These are phyloP conservation scores for Lentinus tigrinus DNA, from an alignment of 768 basidiomycete genomes.

Conservation along the genomic window DNA sequence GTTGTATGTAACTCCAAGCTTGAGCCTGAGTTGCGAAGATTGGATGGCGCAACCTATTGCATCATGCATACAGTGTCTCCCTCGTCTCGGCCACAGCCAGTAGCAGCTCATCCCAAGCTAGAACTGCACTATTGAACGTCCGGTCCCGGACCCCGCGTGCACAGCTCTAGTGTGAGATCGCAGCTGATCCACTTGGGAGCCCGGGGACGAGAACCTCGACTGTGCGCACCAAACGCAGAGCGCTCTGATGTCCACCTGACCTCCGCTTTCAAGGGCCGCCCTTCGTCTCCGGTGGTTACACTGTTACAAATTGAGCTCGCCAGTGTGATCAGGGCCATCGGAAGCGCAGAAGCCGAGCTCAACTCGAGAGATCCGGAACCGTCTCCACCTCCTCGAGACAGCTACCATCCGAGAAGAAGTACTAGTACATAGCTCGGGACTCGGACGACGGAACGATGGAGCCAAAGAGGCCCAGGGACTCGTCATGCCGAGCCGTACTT, in stretches of 20 bases:
- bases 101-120: not conserved
- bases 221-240: not conserved
- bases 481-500: not conserved
- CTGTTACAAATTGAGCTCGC: not conserved
- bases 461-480: constrained; percentile 1
- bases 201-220: not conserved
- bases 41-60: too few species aligned
- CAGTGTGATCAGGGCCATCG: not conserved
- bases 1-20: too few species aligned
- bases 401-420: not conserved
- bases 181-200: not conserved
- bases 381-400: not conserved
- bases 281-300: not conserved
- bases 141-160: not conserved
- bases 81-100: too few species aligned
- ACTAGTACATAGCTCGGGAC: not conserved
- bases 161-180: not conserved
- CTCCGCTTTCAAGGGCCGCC: not conserved
- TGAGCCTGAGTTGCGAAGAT: too few species aligned
- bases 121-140: not conserved
- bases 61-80: too few species aligned
- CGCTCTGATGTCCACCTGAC: not conserved
- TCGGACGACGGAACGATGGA: constrained; percentile 7
- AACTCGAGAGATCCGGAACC: not conserved
- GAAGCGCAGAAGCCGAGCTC: not conserved